Percentiles rank a stretch among this genome's conserved stretches.
phyloP scores from a whole-genome alignment of 2,329 filamentous ascomycete genomes.

The Aureobasidium vineae region DNA sequence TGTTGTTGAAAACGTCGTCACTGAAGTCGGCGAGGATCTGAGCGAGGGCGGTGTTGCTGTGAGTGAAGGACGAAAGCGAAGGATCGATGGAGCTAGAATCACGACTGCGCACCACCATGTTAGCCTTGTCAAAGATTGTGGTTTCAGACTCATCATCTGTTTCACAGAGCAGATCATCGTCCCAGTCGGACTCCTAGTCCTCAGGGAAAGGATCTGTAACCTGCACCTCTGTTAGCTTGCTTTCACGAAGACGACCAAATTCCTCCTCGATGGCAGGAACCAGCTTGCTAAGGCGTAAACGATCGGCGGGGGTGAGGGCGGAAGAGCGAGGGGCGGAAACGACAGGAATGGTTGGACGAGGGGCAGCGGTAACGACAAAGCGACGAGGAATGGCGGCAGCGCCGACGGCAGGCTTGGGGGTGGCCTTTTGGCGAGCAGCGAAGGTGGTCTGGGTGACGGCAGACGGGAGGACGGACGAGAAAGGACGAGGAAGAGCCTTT shows the following conservation, averaged over 20 bases:
- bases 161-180: neutral
- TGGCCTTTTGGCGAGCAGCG: neutral
- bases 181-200: conserved; percentile 22
- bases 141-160: neutral
- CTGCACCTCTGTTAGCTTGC: neutral
- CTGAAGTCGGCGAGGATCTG: neutral
- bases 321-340: neutral
- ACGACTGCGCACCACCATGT: neutral
- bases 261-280: neutral
- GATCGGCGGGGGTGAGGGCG: neutral
- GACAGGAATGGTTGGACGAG: neutral
- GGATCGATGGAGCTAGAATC: neutral
- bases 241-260: neutral
- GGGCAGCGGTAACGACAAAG: neutral
- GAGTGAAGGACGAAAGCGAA: neutral
- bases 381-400: neutral
- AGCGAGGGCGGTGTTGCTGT: neutral
- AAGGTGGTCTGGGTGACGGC: neutral
- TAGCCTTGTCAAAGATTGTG: neutral
- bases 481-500: neutral
- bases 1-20: neutral
- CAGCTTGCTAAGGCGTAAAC: neutral
- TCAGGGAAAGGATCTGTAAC: neutral
- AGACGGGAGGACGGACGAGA: neutral
- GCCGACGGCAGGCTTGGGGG: neutral